These are phyloP conservation scores for Vitis hybrid DNA, from an alignment of 177 flowering plant species.

Conservation along the genomic window DNA sequence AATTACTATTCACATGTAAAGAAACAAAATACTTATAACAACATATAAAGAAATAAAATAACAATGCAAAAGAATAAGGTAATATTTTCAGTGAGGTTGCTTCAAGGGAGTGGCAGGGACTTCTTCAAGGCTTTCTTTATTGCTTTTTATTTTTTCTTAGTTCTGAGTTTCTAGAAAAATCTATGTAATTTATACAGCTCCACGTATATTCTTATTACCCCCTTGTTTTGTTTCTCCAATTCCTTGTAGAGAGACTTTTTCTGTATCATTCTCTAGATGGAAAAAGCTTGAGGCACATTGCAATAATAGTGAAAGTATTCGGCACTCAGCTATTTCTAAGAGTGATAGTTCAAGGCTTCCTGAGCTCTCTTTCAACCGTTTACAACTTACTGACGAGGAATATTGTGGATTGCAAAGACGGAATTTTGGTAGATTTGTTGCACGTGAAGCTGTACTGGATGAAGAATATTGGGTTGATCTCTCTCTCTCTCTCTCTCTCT, in stretches of 20 bases:
- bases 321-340: slow-evolving; percentile 33
- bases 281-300: slow-evolving; percentile 41
- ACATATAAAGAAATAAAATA: too few relatives aligned
- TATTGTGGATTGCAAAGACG: slow-evolving; percentile 29
- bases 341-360: slow-evolving; percentile 36
- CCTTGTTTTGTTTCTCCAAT: background rate
- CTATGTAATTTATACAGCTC: too few relatives aligned
- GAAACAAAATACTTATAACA: too few relatives aligned
- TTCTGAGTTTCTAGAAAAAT: too few relatives aligned
- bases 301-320: slow-evolving; percentile 33
- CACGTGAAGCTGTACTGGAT: slow-evolving; percentile 63
- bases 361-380: slow-evolving; percentile 51
- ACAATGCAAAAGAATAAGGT: too few relatives aligned
- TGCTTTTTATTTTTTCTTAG: too few relatives aligned
- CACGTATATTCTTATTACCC: too few relatives aligned
- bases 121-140: too few relatives aligned
- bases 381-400: slow-evolving; percentile 53
- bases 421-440: slow-evolving; percentile 51
- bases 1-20: too few relatives aligned
- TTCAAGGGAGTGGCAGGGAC: too few relatives aligned
- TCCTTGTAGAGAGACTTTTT: slow-evolving; percentile 38
- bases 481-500: too few relatives aligned
- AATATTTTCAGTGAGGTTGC: too few relatives aligned
- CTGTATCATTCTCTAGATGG: slow-evolving; percentile 32
- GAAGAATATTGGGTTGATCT: slow-evolving; percentile 70